These are phyloP conservation scores for Dittrichia graveolens DNA, from an alignment of 129 eudicot genomes.

Conservation along the genomic window DNA sequence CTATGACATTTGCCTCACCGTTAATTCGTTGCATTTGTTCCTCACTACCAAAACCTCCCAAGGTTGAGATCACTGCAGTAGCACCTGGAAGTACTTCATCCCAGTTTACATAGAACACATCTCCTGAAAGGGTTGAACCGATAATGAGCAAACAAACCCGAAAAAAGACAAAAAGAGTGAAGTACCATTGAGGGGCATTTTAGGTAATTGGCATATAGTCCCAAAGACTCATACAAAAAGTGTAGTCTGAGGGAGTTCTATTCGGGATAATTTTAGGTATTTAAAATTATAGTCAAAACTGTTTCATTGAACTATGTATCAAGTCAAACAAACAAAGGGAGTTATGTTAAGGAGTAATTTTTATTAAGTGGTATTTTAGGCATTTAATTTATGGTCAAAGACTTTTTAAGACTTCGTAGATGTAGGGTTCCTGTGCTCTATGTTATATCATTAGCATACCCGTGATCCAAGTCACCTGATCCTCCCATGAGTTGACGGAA, in stretches of 20 bases:
- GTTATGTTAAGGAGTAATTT: constrained; percentile 13
- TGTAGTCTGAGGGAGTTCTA: too few species aligned
- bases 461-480: constrained; percentile 90
- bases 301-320: not conserved
- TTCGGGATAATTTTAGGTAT: too few species aligned
- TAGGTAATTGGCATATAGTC: constrained; percentile 16
- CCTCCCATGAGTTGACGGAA: constrained; percentile 70
- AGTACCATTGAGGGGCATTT: constrained; percentile 23
- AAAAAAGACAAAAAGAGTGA: not conserved
- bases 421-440: not conserved
- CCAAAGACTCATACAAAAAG: too few species aligned
- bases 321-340: not conserved
- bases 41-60: constrained; percentile 97
- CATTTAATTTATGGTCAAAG: too few species aligned
- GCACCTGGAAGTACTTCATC: constrained; percentile 94
- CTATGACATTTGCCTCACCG: constrained; percentile 87
- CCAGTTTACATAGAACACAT: constrained; percentile 95
- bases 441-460: constrained; percentile 51
- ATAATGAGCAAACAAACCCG: not conserved
- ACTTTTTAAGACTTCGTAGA: too few species aligned
- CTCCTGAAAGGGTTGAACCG: constrained; percentile 53
- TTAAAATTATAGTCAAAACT: too few species aligned
- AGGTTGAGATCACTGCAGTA: constrained; percentile 91
- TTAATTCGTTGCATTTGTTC: constrained; percentile 98
- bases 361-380: not conserved